Percentiles rank a stretch among this genome's conserved stretches.
Conservation (phyloP, 345 rosid species). For the Populus ilicifolia region DNA sequence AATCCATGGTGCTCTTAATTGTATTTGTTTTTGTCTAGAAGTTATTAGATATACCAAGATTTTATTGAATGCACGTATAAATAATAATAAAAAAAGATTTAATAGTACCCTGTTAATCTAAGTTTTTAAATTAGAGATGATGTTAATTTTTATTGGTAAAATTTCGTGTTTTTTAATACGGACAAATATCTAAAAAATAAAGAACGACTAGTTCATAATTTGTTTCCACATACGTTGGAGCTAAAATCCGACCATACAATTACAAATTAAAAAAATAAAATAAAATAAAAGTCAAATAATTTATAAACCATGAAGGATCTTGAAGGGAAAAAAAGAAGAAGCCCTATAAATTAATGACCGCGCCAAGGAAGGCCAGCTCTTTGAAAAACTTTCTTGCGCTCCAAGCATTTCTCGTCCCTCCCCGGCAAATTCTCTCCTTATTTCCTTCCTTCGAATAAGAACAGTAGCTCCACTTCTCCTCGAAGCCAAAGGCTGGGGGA, state of each 20-base stretch:
- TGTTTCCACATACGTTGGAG: no score
- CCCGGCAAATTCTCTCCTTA: slow-evolving; percentile 3
- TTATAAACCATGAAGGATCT: neutral
- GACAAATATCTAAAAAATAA: no score
- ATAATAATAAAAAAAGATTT: no score
- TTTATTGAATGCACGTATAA: no score
- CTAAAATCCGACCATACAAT: no score
- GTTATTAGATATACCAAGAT: no score
- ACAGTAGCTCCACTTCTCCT: neutral
- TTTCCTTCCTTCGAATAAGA: slow-evolving; percentile 10
- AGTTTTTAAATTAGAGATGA: no score
- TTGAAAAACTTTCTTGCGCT: neutral
- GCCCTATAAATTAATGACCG: neutral
- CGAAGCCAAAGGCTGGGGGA: neutral
- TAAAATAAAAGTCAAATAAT: neutral
- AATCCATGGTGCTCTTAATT: neutral
- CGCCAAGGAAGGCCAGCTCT: slow-evolving; percentile 5
- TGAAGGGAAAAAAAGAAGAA: neutral
- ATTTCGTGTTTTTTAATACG: no score
- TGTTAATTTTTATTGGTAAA: no score
- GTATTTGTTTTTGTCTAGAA: neutral
- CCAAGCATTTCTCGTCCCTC: neutral
- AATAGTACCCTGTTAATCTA: no score
- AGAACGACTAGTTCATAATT: no score
- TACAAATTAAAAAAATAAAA: neutral